Percentiles rank a stretch among this genome's conserved stretches.
Evolutionary conservation across 2,329 filamentous ascomycete species (phyloP).

Genomic region (Mariannaea elegans): DNA sequence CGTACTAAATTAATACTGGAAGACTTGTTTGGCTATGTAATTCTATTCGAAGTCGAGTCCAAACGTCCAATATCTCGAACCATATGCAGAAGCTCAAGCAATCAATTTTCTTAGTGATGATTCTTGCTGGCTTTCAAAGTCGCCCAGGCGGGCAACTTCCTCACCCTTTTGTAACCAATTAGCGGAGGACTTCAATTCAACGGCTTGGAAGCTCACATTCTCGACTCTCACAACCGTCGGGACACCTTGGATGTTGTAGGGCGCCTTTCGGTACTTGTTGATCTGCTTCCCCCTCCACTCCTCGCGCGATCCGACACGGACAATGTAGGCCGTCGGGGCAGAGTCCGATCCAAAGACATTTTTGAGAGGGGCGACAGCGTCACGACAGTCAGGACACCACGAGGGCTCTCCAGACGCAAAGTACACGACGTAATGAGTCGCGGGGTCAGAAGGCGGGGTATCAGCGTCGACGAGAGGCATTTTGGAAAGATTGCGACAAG

Average conservation of each 20-base stretch:
- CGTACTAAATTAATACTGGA: too few relatives aligned
- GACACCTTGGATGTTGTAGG: conserved; percentile 40
- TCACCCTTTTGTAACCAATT: conserved; percentile 26
- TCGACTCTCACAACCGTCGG: conserved; percentile 40
- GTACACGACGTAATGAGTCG: conserved; percentile 43
- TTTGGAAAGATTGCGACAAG: conserved; percentile 6
- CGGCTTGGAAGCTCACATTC: conserved; percentile 26
- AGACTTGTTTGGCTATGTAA: background rate
- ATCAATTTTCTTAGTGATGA: conserved; percentile 36
- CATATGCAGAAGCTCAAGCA: conserved; percentile 1
- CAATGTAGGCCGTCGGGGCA: conserved; percentile 37
- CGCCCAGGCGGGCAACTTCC: conserved; percentile 38
- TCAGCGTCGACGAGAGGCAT: conserved; percentile 42
- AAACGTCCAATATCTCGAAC: background rate
- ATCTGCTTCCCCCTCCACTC: conserved; percentile 36
- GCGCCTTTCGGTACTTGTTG: conserved; percentile 40
- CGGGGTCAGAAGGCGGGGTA: conserved; percentile 33
- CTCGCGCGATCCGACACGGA: conserved; percentile 35
- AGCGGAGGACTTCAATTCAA: background rate
- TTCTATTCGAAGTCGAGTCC: background rate
- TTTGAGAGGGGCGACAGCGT: conserved; percentile 37
- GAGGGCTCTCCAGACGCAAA: conserved; percentile 43
- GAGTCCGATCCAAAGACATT: conserved; percentile 36
- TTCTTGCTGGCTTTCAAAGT: conserved; percentile 40
- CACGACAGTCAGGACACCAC: conserved; percentile 41